Evolutionary conservation across 257 asterid genomes (phyloP).

Genomic region (Jacaranda copaia): DNA sequence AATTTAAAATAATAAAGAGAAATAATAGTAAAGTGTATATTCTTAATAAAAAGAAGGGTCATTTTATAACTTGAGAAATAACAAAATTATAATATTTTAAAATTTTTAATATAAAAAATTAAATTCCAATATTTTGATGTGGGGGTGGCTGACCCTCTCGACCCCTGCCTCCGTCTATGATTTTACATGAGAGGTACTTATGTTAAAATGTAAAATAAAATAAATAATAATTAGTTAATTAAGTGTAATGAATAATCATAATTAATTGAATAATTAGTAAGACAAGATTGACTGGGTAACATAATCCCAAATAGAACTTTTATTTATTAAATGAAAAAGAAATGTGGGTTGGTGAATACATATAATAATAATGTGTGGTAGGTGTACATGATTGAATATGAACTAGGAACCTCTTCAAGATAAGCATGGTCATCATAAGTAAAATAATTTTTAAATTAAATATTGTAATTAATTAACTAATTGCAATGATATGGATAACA

Average conservation of each 20-base stretch:
- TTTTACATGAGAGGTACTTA: too few species aligned
- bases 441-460: neutral
- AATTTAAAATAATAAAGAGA: too few species aligned
- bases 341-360: conserved; percentile 11
- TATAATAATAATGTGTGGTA: conserved; percentile 10
- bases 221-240: neutral
- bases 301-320: neutral
- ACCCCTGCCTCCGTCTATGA: too few species aligned
- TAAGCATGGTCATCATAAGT: conserved; percentile 30
- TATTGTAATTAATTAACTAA: neutral
- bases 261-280: neutral
- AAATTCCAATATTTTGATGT: too few species aligned
- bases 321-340: neutral
- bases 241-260: neutral
- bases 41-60: too few species aligned
- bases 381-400: neutral
- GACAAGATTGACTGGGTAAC: neutral
- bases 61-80: too few species aligned
- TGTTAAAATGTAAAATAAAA: too few species aligned
- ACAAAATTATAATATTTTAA: too few species aligned
- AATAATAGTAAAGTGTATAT: too few species aligned
- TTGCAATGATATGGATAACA: neutral
- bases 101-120: too few species aligned
- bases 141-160: too few species aligned
- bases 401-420: neutral